These are phyloP conservation scores for Spathaspora boniae DNA, from an alignment of 805 yeast genomes.

Conservation along the genomic window DNA sequence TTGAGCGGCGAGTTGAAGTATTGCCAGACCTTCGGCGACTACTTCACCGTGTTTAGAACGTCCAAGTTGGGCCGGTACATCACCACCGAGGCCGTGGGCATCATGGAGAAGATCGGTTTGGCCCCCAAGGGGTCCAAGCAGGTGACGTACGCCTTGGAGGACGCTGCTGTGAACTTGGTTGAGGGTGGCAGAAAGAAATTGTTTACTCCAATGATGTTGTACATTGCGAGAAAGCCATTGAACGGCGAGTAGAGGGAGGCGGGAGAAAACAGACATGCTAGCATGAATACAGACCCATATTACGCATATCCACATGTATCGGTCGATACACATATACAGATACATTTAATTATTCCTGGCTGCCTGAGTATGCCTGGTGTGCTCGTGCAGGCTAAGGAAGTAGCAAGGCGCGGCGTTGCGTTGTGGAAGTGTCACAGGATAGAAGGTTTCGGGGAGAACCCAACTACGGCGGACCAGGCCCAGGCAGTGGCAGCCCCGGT, in stretches of 20 bases:
- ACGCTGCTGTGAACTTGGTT: constrained; percentile 93
- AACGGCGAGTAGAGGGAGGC: constrained; percentile 13
- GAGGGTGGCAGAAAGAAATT: constrained; percentile 87
- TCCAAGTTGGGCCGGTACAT: constrained; percentile 79
- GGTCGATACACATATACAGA: too few species aligned
- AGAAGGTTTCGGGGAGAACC: too few species aligned
- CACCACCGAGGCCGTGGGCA: constrained; percentile 75
- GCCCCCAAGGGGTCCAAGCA: constrained; percentile 89
- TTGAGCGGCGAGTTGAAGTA: constrained; percentile 91
- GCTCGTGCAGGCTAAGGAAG: too few species aligned
- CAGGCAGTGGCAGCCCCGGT: too few species aligned
- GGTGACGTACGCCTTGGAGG: constrained; percentile 91
- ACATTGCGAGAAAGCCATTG: constrained; percentile 78
- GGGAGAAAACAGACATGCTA: too few species aligned
- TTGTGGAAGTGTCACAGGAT: too few species aligned
- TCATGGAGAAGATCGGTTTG: constrained; percentile 79
- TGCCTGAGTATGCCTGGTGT: too few species aligned
- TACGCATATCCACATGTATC: too few species aligned
- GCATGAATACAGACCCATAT: too few species aligned
- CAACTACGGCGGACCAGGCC: too few species aligned
- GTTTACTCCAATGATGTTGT: constrained; percentile 98
- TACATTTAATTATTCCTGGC: too few species aligned
- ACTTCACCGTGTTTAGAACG: constrained; percentile 84
- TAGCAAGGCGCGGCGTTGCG: too few species aligned
- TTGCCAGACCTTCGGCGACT: constrained; percentile 73